Base-by-base conservation (phyloP, 164 flowering plant species). In the Sedum album region DNA sequence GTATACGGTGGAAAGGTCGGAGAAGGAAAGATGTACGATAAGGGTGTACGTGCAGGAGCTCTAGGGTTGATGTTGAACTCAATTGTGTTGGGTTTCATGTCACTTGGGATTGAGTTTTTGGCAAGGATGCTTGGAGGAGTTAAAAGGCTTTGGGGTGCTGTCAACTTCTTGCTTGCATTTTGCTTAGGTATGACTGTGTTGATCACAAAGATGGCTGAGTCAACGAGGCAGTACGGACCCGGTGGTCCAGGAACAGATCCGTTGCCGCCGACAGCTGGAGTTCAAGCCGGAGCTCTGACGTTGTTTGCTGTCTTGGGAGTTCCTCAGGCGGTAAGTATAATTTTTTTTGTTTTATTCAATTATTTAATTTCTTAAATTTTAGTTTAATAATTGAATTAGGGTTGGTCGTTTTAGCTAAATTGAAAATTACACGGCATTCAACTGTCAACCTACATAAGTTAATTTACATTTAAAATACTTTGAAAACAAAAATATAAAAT, bases 61-160 rank as follows among this genome's bases (percentile, higher is more conserved):
- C 49, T 90, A 31, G 97, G 92, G 10, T 69, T 90, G 61, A 80
- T 88, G 89, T 46, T 90, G 42, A 84, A 87, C 74, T 76, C 94
- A 0, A 75, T 88, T 10, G 88, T 88, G 23, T 60, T 84, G 71
- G 94, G 90, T 1, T 48, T 79, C 55, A 73, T 75, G 30, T 83
- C 94, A 0, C 49, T 90, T 0, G 78, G 69, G 0, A 65, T 86
- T 26, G 86, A 81, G 68, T 38, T 33, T 21, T 1, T 80, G 70
- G 79, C 78, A 2, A 74, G 80, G 13, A 30, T 66, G 55, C 15
- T 83, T 8, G 86, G 87, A 5, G 85, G 86, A 21, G 82, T 72
- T 6, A 84, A 79, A 80, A 65, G 72, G 63, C 49, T 82, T 17
- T 86, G 91, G 91, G 91, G 88, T 0, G 60, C 60, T 8, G 91